Base-by-base conservation (phyloP, 768 basidiomycete species). In the Pleurotus cornucopiae region DNA sequence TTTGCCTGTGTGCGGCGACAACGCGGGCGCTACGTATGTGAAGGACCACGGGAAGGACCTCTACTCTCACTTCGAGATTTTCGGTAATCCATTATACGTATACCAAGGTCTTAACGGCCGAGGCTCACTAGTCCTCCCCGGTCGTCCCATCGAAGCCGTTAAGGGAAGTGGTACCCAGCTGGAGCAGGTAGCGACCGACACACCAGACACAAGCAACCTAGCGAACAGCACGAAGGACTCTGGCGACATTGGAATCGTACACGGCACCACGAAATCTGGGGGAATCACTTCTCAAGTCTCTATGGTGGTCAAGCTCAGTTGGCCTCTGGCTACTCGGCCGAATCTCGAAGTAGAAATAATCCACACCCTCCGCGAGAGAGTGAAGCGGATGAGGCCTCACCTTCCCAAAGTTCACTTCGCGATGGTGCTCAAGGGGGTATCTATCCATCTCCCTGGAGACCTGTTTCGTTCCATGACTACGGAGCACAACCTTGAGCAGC, bases 41-140 rank as follows among this genome's bases (percentile, higher is more conserved):
- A 13, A 23, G 21, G 11, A 20, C 1, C 30, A 26, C 14, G 21
- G 25, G 7, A 49, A 20, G 16, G 38, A 13, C 5, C 21, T 44
- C 39, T 13, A 39, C 38, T 25, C 23, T 25, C 23, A 23, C 6
- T 23, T 25, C 25, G 11, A 34, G 40, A 40, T 44, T 20, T 18
- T 18, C 41, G 25, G 13, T 18, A 21, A 48, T 46, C 51, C 57
- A 1, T 40, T 63, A 1, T 60, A 55, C 23, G 37, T 43, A 6
- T 59, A 60, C 40, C 40, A 37, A 41, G 58, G 60, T 6, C 25
- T 63, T 14, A 47, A 61, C 6, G 63, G 64, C 11, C 64, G 61
- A 18, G 63, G 64, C 1, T 62, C 62, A 7, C 55, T 52, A 14
- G 63, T 63, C 12, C 61, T 58, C 20, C 20, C 41, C 12, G 60